phyloP scores from a whole-genome alignment of 768 basidiomycete species.

The Podaxis carcinomalis region DNA sequence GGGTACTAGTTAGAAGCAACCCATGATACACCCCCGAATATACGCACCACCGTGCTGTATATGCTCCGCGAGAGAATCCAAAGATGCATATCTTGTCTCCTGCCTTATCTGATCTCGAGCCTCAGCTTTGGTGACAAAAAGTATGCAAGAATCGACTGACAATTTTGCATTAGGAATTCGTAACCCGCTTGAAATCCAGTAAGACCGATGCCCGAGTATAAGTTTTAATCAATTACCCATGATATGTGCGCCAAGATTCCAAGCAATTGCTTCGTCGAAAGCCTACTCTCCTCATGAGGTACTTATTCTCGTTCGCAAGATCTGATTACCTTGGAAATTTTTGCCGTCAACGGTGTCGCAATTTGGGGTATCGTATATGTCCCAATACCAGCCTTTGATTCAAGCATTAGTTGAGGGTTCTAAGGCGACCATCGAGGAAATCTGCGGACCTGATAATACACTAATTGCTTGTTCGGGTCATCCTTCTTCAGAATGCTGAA shows the following conservation, averaged over 20 bases:
- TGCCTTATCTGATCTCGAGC: constrained; percentile 26
- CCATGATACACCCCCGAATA: not conserved
- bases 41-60: constrained; percentile 40
- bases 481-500: constrained; percentile 34
- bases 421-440: not conserved
- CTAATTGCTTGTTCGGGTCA: constrained; percentile 27
- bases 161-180: constrained; percentile 58
- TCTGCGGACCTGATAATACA: constrained; percentile 29
- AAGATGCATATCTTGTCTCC: constrained; percentile 60
- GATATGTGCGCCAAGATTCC: constrained; percentile 49
- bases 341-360: constrained; percentile 39
- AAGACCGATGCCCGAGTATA: not conserved
- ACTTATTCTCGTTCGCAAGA: not conserved
- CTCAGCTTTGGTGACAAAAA: not conserved
- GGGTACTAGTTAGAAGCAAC: not conserved
- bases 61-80: constrained; percentile 63
- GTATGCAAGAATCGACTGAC: constrained; percentile 20
- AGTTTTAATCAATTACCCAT: constrained; percentile 29
- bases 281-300: constrained; percentile 16
- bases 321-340: constrained; percentile 32
- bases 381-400: constrained; percentile 45
- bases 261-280: constrained; percentile 41
- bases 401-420: not conserved
- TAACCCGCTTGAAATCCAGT: constrained; percentile 37
- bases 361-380: constrained; percentile 43